Evolutionary conservation across 2,329 filamentous ascomycete species (phyloP).

Genomic region (Ceratocystis cacaofunesta): DNA sequence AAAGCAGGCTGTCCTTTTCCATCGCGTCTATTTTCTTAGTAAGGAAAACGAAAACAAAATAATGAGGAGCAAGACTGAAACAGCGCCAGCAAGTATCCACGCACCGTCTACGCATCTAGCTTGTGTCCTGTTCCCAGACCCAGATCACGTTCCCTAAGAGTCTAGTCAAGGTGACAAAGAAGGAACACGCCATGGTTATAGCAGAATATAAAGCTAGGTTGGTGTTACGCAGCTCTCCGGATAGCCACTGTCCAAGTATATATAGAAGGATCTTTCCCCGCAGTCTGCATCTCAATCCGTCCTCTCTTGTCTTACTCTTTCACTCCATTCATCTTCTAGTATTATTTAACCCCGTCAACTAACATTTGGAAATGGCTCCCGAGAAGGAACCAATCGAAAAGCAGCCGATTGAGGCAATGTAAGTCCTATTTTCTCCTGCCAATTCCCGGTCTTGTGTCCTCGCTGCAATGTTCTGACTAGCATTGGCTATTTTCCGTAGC

Average conservation of each 20-base stretch:
- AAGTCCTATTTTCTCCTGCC: background rate
- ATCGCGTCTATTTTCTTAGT: background rate
- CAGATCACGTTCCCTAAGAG: no score
- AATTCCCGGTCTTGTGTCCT: no score
- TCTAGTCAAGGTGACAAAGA: no score
- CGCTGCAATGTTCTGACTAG: background rate
- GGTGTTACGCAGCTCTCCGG: background rate
- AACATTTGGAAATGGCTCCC: background rate
- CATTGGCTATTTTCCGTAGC: background rate
- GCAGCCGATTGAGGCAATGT: background rate
- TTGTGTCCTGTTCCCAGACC: no score
- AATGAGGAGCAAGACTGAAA: background rate
- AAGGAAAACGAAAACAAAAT: background rate
- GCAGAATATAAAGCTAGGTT: background rate
- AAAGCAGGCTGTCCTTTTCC: background rate
- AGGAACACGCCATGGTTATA: no score
- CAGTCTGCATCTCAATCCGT: background rate
- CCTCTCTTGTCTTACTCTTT: background rate
- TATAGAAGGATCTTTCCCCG: background rate
- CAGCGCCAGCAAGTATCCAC: no score
- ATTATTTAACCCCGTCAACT: background rate
- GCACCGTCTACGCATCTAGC: no score
- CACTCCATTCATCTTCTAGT: background rate
- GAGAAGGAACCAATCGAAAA: background rate
- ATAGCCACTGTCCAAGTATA: background rate